Evolutionary conservation across 257 asterid species (phyloP).

Genomic region (Solanum sparsipilum): DNA sequence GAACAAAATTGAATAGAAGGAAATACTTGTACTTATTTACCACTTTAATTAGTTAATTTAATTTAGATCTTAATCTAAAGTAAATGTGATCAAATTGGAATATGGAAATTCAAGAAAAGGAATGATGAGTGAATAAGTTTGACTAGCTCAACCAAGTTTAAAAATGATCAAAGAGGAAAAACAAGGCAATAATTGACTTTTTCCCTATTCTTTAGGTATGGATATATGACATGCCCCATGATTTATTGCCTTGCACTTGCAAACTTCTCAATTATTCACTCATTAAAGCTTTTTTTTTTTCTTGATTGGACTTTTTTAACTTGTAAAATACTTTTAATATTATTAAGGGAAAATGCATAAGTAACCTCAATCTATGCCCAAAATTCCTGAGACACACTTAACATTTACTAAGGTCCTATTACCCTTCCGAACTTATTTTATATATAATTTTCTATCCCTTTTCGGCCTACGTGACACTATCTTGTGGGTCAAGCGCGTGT

Average conservation of each 20-base stretch:
- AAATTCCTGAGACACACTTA: no score
- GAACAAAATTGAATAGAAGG: no score
- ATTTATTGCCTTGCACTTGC: background rate
- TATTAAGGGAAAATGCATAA: background rate
- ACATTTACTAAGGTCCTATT: no score
- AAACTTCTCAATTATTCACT: background rate
- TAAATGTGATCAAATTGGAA: background rate
- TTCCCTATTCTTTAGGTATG: background rate
- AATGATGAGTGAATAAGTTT: background rate
- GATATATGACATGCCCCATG: background rate
- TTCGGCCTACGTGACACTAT: no score
- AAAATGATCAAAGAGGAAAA: background rate
- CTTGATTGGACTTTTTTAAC: background rate
- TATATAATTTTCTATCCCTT: no score
- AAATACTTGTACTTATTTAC: no score
- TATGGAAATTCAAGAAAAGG: background rate
- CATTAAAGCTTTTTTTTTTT: background rate
- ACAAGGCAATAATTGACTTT: background rate
- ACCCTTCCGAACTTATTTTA: no score
- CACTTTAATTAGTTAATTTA: background rate
- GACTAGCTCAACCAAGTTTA: background rate
- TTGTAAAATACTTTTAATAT: background rate
- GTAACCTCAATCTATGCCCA: no score
- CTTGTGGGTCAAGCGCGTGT: no score
- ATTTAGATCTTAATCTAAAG: background rate